phyloP scores from a whole-genome alignment of 2,329 filamentous ascomycete species.

The Fusarium coffeatum region DNA sequence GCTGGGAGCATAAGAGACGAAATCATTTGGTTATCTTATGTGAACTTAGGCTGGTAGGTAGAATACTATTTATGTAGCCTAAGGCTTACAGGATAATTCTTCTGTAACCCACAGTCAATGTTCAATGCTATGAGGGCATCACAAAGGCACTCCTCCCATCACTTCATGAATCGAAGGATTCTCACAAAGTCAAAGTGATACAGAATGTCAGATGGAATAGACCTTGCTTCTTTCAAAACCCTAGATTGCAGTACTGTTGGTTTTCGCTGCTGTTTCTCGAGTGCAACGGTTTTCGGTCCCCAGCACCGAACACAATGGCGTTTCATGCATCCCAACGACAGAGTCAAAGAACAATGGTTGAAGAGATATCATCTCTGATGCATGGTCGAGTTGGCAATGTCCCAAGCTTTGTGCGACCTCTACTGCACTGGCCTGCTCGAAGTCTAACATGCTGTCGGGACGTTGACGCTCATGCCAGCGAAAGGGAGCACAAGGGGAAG shows the following conservation, averaged over 20 bases:
- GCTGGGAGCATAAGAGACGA: not conserved
- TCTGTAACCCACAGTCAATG: not conserved
- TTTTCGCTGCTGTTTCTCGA: not conserved
- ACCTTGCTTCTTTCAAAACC: not conserved
- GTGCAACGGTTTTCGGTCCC: not conserved
- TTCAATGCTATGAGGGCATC: not conserved
- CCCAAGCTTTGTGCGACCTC: not conserved
- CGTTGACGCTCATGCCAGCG: not conserved
- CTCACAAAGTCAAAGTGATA: no score
- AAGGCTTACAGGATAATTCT: accelerated
- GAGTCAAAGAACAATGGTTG: not conserved
- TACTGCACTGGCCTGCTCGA: not conserved
- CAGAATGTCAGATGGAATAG: not conserved
- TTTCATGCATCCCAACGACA: not conserved
- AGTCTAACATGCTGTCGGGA: not conserved
- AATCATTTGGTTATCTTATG: not conserved
- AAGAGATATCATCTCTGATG: not conserved
- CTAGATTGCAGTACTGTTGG: not conserved
- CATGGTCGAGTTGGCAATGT: not conserved
- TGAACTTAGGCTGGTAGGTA: accelerated
- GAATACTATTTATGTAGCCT: not conserved
- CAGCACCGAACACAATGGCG: not conserved
- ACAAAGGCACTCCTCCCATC: not conserved
- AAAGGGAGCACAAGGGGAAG: not conserved
- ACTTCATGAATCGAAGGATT: not conserved